Base-by-base conservation (phyloP, 495 filamentous ascomycete species). In the Penicillium canescens region DNA sequence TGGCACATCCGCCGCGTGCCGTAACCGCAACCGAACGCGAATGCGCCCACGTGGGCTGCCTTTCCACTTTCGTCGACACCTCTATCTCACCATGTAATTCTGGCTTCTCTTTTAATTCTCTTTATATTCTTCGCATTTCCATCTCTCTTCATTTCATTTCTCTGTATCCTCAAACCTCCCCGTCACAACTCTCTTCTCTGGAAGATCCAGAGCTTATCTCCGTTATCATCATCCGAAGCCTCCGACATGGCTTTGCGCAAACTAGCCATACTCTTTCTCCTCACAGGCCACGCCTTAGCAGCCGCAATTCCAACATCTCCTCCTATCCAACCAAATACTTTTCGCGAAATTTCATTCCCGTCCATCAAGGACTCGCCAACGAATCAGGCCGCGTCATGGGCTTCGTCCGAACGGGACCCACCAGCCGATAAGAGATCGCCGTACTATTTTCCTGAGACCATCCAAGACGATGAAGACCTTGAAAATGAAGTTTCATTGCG, bases 371-470 rank as follows among this genome's bases (percentile, higher is more conserved):
- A 4, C 20, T 36, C 49, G 26, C 41, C 31, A 16, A 6, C 26
- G 37, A 50, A 13, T 42, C 14, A 41, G n/a, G 21, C 50, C 42
- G 54, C 48, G 23, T 48, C 14, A 37, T 42, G 42, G 39, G 23
- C n/a, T 4, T 16, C 38, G 26, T 36, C 38, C 16, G 6, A 11
- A 44, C 11, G 6, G 21, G 9, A 9, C 38, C 3, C 31, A 21
- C 24, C 21, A 59, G 13, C 35, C 13, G 38, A 51, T 48, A 61
- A 45, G 46, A 48, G 35, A 14, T 18, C 50, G 55, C 12, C 28
- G 6, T 62, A 52, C 28, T 65, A 56, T 33, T 62, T 62, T 36
- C 59, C 55, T 4, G 62, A 65, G 18, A 62, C 59, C 4, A 16
- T 62, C 0, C 56, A 53, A 1, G 62, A 65, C 18, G 40, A 54